These are phyloP conservation scores for Nyssa sinensis DNA, from an alignment of 148 eudicot species.

Conservation along the genomic window DNA sequence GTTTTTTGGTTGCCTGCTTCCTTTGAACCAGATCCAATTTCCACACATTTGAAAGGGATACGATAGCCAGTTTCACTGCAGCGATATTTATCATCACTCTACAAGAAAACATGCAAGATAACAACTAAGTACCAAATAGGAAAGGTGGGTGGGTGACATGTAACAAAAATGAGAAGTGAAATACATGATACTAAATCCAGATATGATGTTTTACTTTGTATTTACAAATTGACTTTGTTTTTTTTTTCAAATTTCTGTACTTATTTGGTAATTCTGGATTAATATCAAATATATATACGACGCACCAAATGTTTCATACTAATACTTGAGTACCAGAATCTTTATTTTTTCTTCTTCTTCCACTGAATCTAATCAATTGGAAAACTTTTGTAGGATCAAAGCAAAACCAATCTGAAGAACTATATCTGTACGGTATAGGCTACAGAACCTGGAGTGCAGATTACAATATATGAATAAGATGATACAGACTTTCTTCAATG, in stretches of 20 bases:
- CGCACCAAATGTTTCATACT: too few relatives aligned
- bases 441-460: not conserved
- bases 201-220: not conserved
- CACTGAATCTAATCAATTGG: too few relatives aligned
- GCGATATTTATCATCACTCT: constrained; percentile 75
- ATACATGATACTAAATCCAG: not conserved
- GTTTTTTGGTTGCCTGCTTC: constrained; percentile 26
- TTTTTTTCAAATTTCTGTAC: too few relatives aligned
- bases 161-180: not conserved
- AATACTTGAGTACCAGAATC: too few relatives aligned
- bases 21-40: constrained; percentile 32
- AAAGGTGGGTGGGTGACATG: too few relatives aligned
- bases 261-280: too few relatives aligned
- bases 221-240: not conserved
- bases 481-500: not conserved
- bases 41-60: constrained; percentile 69
- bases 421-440: not conserved
- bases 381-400: too few relatives aligned
- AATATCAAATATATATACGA: too few relatives aligned
- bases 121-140: not conserved
- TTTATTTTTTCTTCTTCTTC: too few relatives aligned
- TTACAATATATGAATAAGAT: not conserved
- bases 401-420: not conserved
- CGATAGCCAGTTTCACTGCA: constrained; percentile 98
- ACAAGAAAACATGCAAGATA: constrained; percentile 23